Percentiles rank a stretch among this genome's conserved stretches.
Conservation (phyloP, 768 basidiomycete species). For the Crassisporium funariophilum region DNA sequence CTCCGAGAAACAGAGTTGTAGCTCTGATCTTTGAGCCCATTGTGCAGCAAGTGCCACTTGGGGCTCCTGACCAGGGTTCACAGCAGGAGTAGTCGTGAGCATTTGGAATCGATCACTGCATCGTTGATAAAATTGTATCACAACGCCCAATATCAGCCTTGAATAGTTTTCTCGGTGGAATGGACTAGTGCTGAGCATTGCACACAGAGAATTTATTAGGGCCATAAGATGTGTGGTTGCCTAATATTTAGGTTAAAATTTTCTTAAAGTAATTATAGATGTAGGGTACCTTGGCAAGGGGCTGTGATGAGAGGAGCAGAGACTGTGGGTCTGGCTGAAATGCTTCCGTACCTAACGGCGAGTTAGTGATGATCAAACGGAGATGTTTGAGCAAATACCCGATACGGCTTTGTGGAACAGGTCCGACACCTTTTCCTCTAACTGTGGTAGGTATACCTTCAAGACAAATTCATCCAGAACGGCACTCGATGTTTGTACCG, state of each 20-base stretch:
- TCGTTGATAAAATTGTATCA: constrained; percentile 95
- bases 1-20: constrained; percentile 74
- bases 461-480: constrained; percentile 93
- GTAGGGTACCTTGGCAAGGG: constrained; percentile 70
- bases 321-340: constrained; percentile 83
- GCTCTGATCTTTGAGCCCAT: constrained; percentile 85
- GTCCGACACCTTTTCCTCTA: constrained; percentile 90
- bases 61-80: constrained; percentile 42
- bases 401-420: constrained; percentile 86
- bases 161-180: constrained; percentile 96
- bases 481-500: constrained; percentile 63
- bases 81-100: constrained; percentile 49
- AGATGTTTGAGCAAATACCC: constrained; percentile 40
- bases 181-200: constrained; percentile 87
- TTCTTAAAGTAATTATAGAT: neutral
- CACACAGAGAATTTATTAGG: constrained; percentile 87
- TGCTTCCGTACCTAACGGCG: constrained; percentile 69
- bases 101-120: constrained; percentile 88
- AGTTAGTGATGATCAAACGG: constrained; percentile 1
- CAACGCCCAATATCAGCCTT: constrained; percentile 88
- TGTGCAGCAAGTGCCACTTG: constrained; percentile 62
- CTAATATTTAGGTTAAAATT: constrained; percentile 37
- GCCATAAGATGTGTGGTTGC: constrained; percentile 85
- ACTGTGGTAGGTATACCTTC: constrained; percentile 88
- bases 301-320: constrained; percentile 62